These are phyloP conservation scores for Tylopilus plumbeoviolaceoides DNA, from an alignment of 768 basidiomycete genomes.

Conservation along the genomic window DNA sequence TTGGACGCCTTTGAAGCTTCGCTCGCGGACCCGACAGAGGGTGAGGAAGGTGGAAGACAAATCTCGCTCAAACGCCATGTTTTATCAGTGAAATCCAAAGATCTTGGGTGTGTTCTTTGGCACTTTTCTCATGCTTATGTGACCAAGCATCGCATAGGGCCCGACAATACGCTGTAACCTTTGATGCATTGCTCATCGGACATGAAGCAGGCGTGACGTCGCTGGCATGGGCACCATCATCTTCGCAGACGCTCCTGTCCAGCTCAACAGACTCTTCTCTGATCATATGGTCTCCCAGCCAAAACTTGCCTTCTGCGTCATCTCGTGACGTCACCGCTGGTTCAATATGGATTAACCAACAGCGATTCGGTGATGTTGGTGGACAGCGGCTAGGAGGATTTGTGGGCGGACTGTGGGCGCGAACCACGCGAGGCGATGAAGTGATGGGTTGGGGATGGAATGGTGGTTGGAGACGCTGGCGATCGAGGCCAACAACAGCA, in stretches of 20 bases:
- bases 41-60: constrained; percentile 76
- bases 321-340: constrained; percentile 36
- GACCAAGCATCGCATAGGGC: constrained; percentile 27
- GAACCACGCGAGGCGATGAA: constrained; percentile 43
- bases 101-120: constrained; percentile 13
- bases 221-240: constrained; percentile 70
- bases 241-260: constrained; percentile 65
- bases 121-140: constrained; percentile 18
- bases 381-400: constrained; percentile 89
- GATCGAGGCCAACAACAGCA: constrained; percentile 29
- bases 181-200: constrained; percentile 93
- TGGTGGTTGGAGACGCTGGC: constrained; percentile 92
- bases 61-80: constrained; percentile 88
- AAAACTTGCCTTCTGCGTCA: constrained; percentile 34
- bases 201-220: constrained; percentile 93
- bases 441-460: constrained; percentile 90
- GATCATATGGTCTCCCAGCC: constrained; percentile 89
- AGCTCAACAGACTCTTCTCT: constrained; percentile 94
- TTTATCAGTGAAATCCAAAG: constrained; percentile 54
- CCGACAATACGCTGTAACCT: constrained; percentile 71
- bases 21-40: constrained; percentile 63
- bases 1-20: constrained; percentile 87
- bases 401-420: constrained; percentile 83
- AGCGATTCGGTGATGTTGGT: constrained; percentile 94
- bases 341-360: constrained; percentile 85